A percentile compares a stretch with the other conserved stretches of the same genome.
Conservation (phyloP, 495 filamentous ascomycete species). For the Aspergillus hancockii region DNA sequence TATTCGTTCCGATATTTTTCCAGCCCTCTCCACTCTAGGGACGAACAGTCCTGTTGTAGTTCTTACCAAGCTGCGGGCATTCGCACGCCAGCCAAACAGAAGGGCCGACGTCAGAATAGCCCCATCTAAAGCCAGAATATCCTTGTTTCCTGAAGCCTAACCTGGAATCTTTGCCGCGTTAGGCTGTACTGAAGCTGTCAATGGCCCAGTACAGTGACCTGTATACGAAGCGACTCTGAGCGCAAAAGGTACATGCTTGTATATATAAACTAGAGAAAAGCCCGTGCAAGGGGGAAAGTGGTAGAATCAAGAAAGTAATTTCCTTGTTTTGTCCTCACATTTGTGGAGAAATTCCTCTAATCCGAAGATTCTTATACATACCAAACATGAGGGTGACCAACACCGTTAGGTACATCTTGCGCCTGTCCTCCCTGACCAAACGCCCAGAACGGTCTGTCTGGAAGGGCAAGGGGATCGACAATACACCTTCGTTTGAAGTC, state of each 20-base stretch:
- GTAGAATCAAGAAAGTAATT: neutral
- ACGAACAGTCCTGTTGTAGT: slow-evolving; percentile 15
- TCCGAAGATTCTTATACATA: neutral
- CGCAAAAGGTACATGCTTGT: neutral
- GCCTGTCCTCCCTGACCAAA: slow-evolving; percentile 20
- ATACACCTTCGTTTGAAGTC: slow-evolving; percentile 4
- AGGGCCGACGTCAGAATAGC: neutral
- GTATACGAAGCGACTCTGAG: neutral
- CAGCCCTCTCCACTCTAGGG: neutral
- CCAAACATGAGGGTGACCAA: slow-evolving; percentile 20
- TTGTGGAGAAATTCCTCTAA: neutral
- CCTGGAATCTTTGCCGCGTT: neutral
- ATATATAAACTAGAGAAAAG: neutral
- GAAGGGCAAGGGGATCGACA: slow-evolving; percentile 16
- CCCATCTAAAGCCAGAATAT: neutral
- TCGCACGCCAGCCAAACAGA: slow-evolving; percentile 16
- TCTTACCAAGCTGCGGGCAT: slow-evolving; percentile 14
- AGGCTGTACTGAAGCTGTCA: neutral
- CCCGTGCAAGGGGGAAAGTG: neutral
- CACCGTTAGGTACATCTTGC: slow-evolving; percentile 25
- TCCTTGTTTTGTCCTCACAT: neutral
- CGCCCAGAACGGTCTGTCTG: slow-evolving; percentile 11
- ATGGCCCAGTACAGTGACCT: slow-evolving; percentile 4
- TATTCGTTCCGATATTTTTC: neutral
- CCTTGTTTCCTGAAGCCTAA: slow-evolving; percentile 6